Conservation (phyloP, 352 stramenopile species). For the Saprolegnia diclina region DNA sequence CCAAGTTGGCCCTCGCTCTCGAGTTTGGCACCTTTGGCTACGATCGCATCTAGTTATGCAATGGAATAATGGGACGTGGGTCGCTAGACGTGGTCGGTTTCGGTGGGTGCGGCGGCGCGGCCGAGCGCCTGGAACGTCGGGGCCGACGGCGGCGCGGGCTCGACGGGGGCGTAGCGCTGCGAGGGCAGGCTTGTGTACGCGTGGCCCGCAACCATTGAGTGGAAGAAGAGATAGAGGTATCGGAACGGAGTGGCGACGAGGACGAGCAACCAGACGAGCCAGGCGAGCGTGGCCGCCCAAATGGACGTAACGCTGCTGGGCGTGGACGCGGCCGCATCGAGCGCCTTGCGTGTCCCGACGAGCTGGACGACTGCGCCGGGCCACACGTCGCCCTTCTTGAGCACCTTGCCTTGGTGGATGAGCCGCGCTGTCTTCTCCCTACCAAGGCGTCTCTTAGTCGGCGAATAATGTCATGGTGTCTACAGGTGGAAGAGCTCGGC, state of each 20-base stretch:
- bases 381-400: constrained; percentile 80
- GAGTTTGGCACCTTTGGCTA: constrained; percentile 62
- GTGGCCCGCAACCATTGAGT: constrained; percentile 46
- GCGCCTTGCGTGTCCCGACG: constrained; percentile 57
- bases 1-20: constrained; percentile 59
- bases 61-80: no score
- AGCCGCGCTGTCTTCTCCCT: constrained; percentile 60
- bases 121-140: constrained; percentile 54
- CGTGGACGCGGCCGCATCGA: not conserved
- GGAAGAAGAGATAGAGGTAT: constrained; percentile 62
- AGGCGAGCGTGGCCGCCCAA: not conserved
- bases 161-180: constrained; percentile 13
- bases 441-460: not conserved
- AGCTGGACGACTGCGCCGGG: constrained; percentile 72
- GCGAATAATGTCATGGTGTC: no score
- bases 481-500: constrained; percentile 70
- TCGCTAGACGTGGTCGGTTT: constrained; percentile 29
- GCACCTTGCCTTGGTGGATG: constrained; percentile 71
- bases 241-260: constrained; percentile 35
- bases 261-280: not conserved
- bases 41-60: constrained; percentile 74
- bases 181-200: constrained; percentile 5
- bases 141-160: constrained; percentile 27
- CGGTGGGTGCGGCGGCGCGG: constrained; percentile 38
- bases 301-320: not conserved